phyloP scores from a whole-genome alignment of 1,284 basidiomycete genomes.

The Vanrija sp. region DNA sequence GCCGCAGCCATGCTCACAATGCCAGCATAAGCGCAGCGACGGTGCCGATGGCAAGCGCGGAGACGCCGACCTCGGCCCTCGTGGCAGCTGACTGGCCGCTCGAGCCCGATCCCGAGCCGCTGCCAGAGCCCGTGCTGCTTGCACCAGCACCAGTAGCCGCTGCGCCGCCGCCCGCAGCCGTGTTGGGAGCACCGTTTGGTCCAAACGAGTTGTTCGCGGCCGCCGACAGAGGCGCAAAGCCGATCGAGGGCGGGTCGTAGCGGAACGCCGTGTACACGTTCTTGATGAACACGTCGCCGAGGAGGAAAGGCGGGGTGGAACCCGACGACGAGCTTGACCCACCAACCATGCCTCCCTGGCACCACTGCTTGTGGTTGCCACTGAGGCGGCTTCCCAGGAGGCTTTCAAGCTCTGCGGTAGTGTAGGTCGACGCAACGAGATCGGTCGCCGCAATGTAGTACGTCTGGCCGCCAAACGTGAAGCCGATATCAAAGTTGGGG shows the following conservation, averaged over 20 bases:
- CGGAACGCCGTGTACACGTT: constrained; percentile 53
- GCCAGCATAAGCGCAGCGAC: too few relatives aligned
- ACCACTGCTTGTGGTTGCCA: neutral
- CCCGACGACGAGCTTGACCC: neutral
- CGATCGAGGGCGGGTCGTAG: constrained; percentile 50
- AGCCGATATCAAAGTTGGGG: neutral
- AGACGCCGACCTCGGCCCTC: too few relatives aligned
- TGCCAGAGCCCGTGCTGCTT: neutral
- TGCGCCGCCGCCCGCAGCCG: neutral
- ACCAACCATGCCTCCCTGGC: neutral
- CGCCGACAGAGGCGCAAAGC: constrained; percentile 43
- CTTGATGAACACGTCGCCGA: constrained; percentile 90
- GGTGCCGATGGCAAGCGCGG: too few relatives aligned
- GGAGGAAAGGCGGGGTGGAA: constrained; percentile 59
- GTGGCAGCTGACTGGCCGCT: too few relatives aligned
- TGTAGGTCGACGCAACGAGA: neutral
- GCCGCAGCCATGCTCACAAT: too few relatives aligned
- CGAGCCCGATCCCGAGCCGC: neutral
- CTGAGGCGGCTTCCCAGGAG: neutral
- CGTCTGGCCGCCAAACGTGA: neutral
- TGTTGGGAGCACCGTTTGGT: neutral
- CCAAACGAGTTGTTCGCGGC: neutral
- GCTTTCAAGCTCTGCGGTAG: neutral
- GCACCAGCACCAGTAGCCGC: neutral
- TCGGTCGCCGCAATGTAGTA: neutral